Percentiles rank a stretch among this genome's conserved stretches.
phyloP scores from a whole-genome alignment of 2,329 filamentous ascomycete species.

The Tolypocladium nubicola region DNA sequence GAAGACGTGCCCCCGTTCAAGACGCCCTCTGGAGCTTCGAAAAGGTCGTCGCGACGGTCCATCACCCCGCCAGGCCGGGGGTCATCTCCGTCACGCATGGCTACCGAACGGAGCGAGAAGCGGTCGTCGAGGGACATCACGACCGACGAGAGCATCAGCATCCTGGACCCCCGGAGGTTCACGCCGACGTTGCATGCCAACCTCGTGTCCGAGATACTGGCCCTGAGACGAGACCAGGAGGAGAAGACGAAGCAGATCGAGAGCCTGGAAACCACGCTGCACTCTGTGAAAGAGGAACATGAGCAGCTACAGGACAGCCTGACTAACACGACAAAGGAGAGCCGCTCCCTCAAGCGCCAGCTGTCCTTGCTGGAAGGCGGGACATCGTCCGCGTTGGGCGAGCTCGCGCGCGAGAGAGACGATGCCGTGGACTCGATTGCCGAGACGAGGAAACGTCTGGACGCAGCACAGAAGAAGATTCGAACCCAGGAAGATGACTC shows the following conservation, averaged over 20 bases:
- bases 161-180: conserved; percentile 82
- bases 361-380: conserved; percentile 80
- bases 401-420: conserved; percentile 77
- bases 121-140: conserved; percentile 47
- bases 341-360: conserved; percentile 71
- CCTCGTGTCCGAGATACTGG: conserved; percentile 86
- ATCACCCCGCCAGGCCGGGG: conserved; percentile 50
- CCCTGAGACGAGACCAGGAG: conserved; percentile 79
- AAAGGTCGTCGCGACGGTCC: conserved; percentile 50
- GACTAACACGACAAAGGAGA: conserved; percentile 60
- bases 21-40: conserved; percentile 55
- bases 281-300: conserved; percentile 61
- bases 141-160: conserved; percentile 58
- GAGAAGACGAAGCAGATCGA: conserved; percentile 83
- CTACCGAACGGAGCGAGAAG: conserved; percentile 30
- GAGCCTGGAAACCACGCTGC: conserved; percentile 64
- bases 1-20: conserved; percentile 59
- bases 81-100: conserved; percentile 45
- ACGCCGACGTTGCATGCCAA: conserved; percentile 93
- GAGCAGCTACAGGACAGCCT: conserved; percentile 57
- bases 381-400: conserved; percentile 73
- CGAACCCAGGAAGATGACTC: conserved; percentile 75
- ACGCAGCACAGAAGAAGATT: conserved; percentile 65
- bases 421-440: conserved; percentile 61
- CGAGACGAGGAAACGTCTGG: conserved; percentile 69